These are phyloP conservation scores for Solanum chacoense DNA, from an alignment of 305 asterid genomes.

Conservation along the genomic window DNA sequence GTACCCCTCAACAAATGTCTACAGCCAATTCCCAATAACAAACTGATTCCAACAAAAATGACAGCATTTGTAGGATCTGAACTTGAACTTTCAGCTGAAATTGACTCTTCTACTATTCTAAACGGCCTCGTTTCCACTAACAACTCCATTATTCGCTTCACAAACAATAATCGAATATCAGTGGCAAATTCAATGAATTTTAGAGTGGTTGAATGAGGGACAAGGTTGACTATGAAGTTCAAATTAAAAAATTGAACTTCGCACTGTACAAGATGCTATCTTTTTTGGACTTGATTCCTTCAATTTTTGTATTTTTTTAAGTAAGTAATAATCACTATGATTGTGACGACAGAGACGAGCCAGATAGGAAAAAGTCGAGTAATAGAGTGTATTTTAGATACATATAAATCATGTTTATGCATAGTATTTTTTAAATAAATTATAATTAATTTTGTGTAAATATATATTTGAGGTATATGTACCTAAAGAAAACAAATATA, in stretches of 20 bases:
- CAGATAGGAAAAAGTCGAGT: neutral
- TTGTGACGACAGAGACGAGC: too few relatives aligned
- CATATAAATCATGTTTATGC: too few relatives aligned
- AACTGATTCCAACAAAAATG: constrained; percentile 76
- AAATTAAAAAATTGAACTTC: neutral
- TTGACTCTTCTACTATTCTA: constrained; percentile 31
- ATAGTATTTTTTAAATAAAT: too few relatives aligned
- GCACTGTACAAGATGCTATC: neutral
- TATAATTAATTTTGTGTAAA: too few relatives aligned
- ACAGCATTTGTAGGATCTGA: constrained; percentile 62
- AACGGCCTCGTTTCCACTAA: constrained; percentile 10
- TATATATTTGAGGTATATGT: too few relatives aligned
- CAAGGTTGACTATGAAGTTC: neutral
- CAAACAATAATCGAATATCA: neutral
- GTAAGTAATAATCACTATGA: neutral
- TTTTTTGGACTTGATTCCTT: neutral
- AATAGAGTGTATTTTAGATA: neutral
- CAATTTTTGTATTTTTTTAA: neutral
- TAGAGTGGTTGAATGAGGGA: neutral
- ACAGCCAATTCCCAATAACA: constrained; percentile 70
- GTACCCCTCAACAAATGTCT: constrained; percentile 81
- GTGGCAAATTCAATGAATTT: neutral
- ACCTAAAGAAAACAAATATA: too few relatives aligned
- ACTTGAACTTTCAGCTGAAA: constrained; percentile 5
- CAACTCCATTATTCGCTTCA: neutral